Conservation (phyloP, 495 filamentous ascomycete genomes). For the Trichoderma erinaceum region DNA sequence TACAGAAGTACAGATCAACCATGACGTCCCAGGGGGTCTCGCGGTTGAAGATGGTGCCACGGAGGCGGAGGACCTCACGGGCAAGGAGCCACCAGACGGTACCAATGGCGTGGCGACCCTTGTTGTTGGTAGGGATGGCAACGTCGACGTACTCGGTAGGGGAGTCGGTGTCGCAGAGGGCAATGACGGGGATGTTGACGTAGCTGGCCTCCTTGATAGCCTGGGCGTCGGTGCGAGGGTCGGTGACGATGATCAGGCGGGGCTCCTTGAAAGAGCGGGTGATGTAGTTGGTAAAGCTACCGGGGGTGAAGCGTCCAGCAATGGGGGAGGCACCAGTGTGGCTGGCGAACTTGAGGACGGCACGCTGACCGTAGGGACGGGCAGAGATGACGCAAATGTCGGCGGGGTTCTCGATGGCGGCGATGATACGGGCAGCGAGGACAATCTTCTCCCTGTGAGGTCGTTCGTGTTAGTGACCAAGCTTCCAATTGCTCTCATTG, state of each 20-base stretch:
- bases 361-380: slow-evolving; percentile 98
- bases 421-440: slow-evolving; percentile 96
- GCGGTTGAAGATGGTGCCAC: slow-evolving; percentile 87
- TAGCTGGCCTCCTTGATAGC: slow-evolving; percentile 99
- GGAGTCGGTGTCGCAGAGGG: slow-evolving; percentile 97
- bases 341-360: slow-evolving; percentile 96
- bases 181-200: slow-evolving; percentile 99
- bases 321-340: slow-evolving; percentile 98
- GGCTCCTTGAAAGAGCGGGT: slow-evolving; percentile 99
- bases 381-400: slow-evolving; percentile 98
- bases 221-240: slow-evolving; percentile 98
- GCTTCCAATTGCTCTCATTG: neutral
- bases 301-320: slow-evolving; percentile 98
- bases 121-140: slow-evolving; percentile 99
- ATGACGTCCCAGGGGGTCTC: slow-evolving; percentile 97
- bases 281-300: slow-evolving; percentile 99
- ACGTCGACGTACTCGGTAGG: slow-evolving; percentile 99
- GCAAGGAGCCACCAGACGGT: slow-evolving; percentile 99
- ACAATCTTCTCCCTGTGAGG: slow-evolving; percentile 92
- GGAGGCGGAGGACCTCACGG: slow-evolving; percentile 97
- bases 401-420: slow-evolving; percentile 96
- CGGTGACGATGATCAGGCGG: slow-evolving; percentile 97
- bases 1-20: slow-evolving; percentile 98
- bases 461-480: neutral
- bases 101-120: slow-evolving; percentile 97